Evolutionary conservation across 1,139 yeast species (phyloP), one percentile per base, ranked within the genome.

Genomic region (Blastobotrys capitulatus): DNA sequence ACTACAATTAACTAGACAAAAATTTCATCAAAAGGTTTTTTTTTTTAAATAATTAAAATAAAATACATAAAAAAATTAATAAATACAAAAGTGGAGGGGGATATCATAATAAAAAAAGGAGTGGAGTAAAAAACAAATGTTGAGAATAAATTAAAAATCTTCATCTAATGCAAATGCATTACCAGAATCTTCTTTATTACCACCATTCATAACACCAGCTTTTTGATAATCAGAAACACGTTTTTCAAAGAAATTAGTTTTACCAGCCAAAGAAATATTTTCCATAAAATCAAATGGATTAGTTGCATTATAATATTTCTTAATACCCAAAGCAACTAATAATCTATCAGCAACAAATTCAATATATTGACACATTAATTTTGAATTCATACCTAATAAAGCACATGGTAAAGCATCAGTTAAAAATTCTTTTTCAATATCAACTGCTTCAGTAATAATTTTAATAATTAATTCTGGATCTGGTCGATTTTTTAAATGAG

Each of bases 221-320:
- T 92, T 92, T 75, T 92, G 97, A 75, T 94, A 94, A 72, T 94
- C 99, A 54, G 96, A 86, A 55, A 92, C 98, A 73, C 97, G 86
- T 81, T 92, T 92, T 78, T 92, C 99, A 67, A 92, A 92, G 80
- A 94, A 92, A 77, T 92, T 92, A 61, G 98, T 90, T 80, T 92
- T 92, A 71, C 98, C 98, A 52, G 96, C 94, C 62, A 92, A 80
- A 22, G 97, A 89, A 64, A 89, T 89, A 76, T 89, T 89, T 75
- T 92, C 99, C 98, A 92, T 92, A 68, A 90, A 92, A 71, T 90
- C 97, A 70, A 92, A 92, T 69, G 99, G 99, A 70, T 92, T 94
- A 55, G 86, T 74, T 54, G 78, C 92, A 65, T 88, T 87, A 80
- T 83, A 92, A 57, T 79, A 77, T 76, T 90, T 89, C 71, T 83